A percentile compares a stretch with the other conserved stretches of the same genome.
Evolutionary conservation across 2,329 filamentous ascomycete genomes (phyloP).

Genomic region (Anisogramma anomala): DNA sequence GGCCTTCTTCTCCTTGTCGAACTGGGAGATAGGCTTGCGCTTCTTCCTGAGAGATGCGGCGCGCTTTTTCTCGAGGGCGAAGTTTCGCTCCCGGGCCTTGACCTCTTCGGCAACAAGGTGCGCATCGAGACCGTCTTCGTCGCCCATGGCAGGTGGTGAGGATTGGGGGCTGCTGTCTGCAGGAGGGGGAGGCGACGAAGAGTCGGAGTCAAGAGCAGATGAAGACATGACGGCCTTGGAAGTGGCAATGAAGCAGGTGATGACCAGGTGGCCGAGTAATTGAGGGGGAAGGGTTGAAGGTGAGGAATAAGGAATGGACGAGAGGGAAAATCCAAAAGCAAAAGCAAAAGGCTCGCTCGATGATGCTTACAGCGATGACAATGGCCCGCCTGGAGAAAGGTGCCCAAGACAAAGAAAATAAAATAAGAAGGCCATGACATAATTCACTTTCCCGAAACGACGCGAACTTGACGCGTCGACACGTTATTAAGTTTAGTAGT

Average conservation of each 20-base stretch:
- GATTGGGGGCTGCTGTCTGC: constrained; percentile 25
- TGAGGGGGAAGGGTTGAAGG: no score
- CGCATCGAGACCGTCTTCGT: constrained; percentile 18
- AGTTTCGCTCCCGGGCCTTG: constrained; percentile 35
- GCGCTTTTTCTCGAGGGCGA: constrained; percentile 35
- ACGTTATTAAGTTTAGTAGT: no score
- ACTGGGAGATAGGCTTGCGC: constrained; percentile 37
- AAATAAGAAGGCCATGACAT: neutral
- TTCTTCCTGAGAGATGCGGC: constrained; percentile 31
- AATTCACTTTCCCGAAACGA: neutral
- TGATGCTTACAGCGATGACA: no score
- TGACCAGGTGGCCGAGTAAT: no score
- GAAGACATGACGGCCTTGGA: constrained; percentile 1
- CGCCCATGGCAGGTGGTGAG: constrained; percentile 25
- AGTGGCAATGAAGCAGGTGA: neutral
- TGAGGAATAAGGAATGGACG: no score
- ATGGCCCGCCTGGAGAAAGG: no score
- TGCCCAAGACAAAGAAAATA: neutral
- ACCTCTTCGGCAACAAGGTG: constrained; percentile 31
- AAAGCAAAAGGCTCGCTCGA: no score
- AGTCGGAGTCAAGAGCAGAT: neutral
- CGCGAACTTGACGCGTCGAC: constrained; percentile 3
- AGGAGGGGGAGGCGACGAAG: neutral
- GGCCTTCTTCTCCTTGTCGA: constrained; percentile 46
- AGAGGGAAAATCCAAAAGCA: no score